Evolutionary conservation across 2,329 filamentous ascomycete species (phyloP), one percentile per base, ranked within the genome.

Genomic region (Chaetothyriales sp.): DNA sequence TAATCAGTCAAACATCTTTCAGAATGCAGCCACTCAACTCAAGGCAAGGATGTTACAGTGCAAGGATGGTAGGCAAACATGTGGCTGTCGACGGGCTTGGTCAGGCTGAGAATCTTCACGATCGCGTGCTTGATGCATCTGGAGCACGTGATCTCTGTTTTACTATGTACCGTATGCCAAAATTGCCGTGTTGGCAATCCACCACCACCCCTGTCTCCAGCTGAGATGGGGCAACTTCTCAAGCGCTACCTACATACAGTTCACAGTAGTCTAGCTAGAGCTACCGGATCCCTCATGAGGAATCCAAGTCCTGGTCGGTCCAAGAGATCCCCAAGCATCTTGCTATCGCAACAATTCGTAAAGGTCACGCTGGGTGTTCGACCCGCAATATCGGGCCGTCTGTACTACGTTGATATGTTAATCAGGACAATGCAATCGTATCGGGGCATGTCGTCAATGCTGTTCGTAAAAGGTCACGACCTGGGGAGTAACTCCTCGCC

Each of bases 401-500:
- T 15, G 32, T 39, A 39, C 10, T 39, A 39, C 9, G 32, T 39
- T 39, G 12, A 39, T 39, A 15, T 39, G 32, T 39, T 15, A 15
- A 39, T 39, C 32, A 39, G 10, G 32, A 39, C 32, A 39, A 39
- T 39, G 32, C 32, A 39, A 39, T 39, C 32, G 12, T 39, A 2
- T 39, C 32, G 15, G 32, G 32, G 10, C 12, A 39, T 39, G 32
- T 39, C 32, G 32, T 39, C 32, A 39, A 39, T 39, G 32, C 32
- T 39, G 32, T 39, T 39, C 32, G 12, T 39, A 1, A 15, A 39
- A 39, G 7, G 32, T 54, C 44, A 58, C 28, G 55, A 54, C 46
- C 56, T 48, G 42, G 56, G 56, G 12, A 58, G 52, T 15, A 84
- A 70, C 62, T 82, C 79, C 48, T 79, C 80, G 18, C 81, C 81